Percentiles rank a stretch among this genome's conserved stretches.
Evolutionary conservation across 164 flowering plant genomes (phyloP).

Genomic region (Macadamia tetraphylla): DNA sequence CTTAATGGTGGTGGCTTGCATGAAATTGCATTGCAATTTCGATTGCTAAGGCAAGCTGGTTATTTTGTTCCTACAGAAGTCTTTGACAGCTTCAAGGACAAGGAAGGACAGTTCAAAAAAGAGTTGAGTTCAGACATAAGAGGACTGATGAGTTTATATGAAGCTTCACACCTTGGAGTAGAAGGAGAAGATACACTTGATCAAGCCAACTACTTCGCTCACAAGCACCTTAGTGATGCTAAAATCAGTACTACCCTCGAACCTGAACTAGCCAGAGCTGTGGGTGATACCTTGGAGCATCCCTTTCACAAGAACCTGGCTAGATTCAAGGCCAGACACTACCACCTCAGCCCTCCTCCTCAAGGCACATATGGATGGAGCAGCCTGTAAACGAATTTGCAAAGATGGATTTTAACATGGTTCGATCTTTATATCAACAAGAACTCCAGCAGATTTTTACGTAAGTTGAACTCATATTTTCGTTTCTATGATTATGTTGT

Average conservation of each 20-base stretch:
- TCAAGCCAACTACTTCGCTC: slow-evolving; percentile 10
- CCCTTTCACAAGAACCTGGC: slow-evolving; percentile 17
- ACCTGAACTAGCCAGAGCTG: not conserved
- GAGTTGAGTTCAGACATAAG: not conserved
- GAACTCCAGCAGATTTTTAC: slow-evolving; percentile 5
- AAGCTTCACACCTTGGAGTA: slow-evolving; percentile 16
- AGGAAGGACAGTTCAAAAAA: not conserved
- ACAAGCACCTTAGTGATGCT: not conserved
- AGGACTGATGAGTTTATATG: slow-evolving; percentile 16
- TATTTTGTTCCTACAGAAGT: slow-evolving; percentile 7
- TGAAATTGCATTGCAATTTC: slow-evolving; percentile 25
- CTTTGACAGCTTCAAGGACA: not conserved
- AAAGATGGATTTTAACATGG: slow-evolving; percentile 19
- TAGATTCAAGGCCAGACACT: slow-evolving; percentile 18
- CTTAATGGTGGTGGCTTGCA: slow-evolving; percentile 3
- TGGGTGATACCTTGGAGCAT: slow-evolving; percentile 6
- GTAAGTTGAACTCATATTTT: not conserved
- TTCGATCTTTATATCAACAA: slow-evolving; percentile 20
- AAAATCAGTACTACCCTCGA: not conserved
- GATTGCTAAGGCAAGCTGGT: slow-evolving; percentile 23
- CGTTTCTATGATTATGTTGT: too few relatives aligned
- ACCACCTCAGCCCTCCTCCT: not conserved
- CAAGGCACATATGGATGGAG: not conserved
- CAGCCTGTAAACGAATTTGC: slow-evolving; percentile 12
- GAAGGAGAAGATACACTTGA: slow-evolving; percentile 17